Evolutionary conservation across 2,329 filamentous ascomycete genomes (phyloP).

Genomic region (Lecanicillium sp.): DNA sequence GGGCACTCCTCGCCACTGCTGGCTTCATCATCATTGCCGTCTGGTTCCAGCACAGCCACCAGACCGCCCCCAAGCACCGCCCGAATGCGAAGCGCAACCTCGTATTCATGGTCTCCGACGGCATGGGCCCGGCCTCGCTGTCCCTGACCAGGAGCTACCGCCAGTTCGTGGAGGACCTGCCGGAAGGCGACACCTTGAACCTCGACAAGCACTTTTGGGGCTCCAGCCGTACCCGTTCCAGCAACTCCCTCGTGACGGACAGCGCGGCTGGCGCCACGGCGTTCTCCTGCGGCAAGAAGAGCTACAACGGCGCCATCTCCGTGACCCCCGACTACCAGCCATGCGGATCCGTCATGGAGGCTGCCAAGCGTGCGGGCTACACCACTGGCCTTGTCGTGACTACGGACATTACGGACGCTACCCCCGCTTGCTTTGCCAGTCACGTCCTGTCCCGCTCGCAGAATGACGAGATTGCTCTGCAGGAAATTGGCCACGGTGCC

Average conservation of each 20-base stretch:
- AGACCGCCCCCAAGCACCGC: slow-evolving; percentile 29
- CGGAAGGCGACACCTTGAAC: slow-evolving; percentile 65
- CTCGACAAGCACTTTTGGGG: slow-evolving; percentile 89
- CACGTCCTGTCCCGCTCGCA: slow-evolving; percentile 75
- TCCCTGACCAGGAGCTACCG: slow-evolving; percentile 80
- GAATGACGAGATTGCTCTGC: slow-evolving; percentile 85
- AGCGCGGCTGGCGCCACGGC: slow-evolving; percentile 95
- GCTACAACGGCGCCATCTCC: slow-evolving; percentile 93
- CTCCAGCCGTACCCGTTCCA: slow-evolving; percentile 77
- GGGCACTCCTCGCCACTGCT: slow-evolving; percentile 75
- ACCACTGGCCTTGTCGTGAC: slow-evolving; percentile 92
- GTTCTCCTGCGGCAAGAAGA: slow-evolving; percentile 88
- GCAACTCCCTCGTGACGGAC: slow-evolving; percentile 82
- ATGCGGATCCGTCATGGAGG: slow-evolving; percentile 88
- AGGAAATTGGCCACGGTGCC: slow-evolving; percentile 83
- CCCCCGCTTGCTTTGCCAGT: slow-evolving; percentile 87
- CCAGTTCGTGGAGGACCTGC: slow-evolving; percentile 68
- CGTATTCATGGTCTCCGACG: slow-evolving; percentile 98
- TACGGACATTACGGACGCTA: slow-evolving; percentile 90
- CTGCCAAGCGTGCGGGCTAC: slow-evolving; percentile 86
- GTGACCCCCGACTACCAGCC: slow-evolving; percentile 77
- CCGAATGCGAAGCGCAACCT: slow-evolving; percentile 73
- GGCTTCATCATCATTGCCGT: slow-evolving; percentile 74
- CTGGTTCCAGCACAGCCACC: slow-evolving; percentile 63
- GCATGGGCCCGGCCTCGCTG: slow-evolving; percentile 92